phyloP scores from a whole-genome alignment of 495 filamentous ascomycete genomes.

The Lasiosphaeria ovina region DNA sequence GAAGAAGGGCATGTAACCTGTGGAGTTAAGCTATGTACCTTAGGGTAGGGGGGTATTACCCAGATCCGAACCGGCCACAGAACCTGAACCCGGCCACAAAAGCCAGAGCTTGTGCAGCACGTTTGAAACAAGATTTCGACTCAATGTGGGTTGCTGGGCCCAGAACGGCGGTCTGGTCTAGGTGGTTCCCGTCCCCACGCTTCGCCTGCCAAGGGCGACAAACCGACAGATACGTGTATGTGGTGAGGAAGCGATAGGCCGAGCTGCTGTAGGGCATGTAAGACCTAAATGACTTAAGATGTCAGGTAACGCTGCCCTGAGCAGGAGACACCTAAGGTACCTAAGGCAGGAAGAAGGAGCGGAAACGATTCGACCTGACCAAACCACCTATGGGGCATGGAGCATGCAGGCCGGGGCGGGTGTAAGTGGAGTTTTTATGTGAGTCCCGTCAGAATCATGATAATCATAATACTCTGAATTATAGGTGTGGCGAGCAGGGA shows the following conservation, averaged over 20 bases:
- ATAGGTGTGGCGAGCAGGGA: background rate
- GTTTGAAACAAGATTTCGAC: background rate
- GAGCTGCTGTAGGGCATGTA: too few species aligned
- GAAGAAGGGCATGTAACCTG: background rate
- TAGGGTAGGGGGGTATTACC: background rate
- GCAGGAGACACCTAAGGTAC: background rate
- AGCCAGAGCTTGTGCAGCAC: background rate
- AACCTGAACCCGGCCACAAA: background rate
- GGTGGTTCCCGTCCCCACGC: background rate
- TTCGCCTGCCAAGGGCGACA: background rate
- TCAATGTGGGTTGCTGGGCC: background rate
- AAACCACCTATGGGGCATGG: background rate
- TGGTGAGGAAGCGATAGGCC: too few species aligned
- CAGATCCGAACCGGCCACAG: background rate
- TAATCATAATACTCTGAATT: background rate
- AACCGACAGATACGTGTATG: too few species aligned
- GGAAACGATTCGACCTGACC: too few species aligned
- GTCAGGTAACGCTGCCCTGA: background rate
- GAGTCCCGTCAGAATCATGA: constrained; percentile 5
- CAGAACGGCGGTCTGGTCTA: background rate
- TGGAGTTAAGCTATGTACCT: background rate
- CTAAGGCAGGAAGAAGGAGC: background rate
- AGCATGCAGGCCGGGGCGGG: constrained; percentile 13
- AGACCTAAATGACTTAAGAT: too few species aligned
- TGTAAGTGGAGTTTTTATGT: constrained; percentile 22